Conservation (phyloP, 2,329 filamentous ascomycete species). For the Bimuria novae-zelandiae region DNA sequence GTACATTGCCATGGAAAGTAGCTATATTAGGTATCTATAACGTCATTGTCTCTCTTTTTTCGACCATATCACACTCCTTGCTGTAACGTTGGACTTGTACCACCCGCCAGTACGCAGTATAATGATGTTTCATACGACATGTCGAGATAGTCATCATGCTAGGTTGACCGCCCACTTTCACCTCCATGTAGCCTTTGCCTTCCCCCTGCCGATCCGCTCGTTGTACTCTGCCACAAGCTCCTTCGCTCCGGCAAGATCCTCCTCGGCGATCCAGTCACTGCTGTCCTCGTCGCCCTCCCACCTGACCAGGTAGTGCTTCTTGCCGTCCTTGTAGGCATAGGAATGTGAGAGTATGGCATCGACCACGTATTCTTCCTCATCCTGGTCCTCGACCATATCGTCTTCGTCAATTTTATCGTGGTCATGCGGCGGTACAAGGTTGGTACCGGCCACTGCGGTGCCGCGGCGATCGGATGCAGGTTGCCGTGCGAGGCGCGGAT, state of each 20-base stretch:
- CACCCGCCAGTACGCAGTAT: too few relatives aligned
- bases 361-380: slow-evolving; percentile 34
- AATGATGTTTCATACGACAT: too few relatives aligned
- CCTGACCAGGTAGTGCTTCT: slow-evolving; percentile 39
- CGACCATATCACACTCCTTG: too few relatives aligned
- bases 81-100: not conserved
- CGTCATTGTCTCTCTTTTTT: not conserved
- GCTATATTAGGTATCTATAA: not conserved
- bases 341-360: slow-evolving; percentile 35
- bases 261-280: slow-evolving; percentile 37
- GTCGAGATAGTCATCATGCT: not conserved
- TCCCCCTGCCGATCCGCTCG: slow-evolving; percentile 12
- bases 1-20: not conserved
- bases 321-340: slow-evolving; percentile 26
- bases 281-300: slow-evolving; percentile 40
- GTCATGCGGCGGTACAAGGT: not conserved
- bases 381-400: slow-evolving; percentile 2
- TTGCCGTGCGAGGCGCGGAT: not conserved
- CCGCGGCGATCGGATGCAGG: not conserved
- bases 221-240: slow-evolving; percentile 36
- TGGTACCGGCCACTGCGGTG: not conserved
- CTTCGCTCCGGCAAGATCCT: slow-evolving; percentile 30
- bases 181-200: too few relatives aligned
- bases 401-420: not conserved
- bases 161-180: too few relatives aligned